phyloP scores from a whole-genome alignment of 306 rosid species.

The Benincasa hispida region DNA sequence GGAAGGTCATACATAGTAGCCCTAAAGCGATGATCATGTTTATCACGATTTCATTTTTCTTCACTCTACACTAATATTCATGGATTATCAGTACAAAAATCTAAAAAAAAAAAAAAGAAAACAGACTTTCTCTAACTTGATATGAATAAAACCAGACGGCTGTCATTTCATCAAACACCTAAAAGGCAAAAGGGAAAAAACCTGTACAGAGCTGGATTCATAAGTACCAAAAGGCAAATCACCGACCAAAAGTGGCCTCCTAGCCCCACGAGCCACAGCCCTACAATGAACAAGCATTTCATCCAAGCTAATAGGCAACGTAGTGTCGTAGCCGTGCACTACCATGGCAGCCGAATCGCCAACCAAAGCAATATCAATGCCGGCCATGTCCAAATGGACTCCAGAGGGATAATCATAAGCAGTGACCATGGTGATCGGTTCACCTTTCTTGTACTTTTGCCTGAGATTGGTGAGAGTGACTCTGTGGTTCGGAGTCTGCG shows the following conservation, averaged over 20 bases:
- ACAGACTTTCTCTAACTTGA: not conserved
- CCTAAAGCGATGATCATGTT: too few species aligned
- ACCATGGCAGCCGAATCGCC: conserved; percentile 96
- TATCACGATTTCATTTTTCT: too few species aligned
- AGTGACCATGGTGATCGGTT: conserved; percentile 81
- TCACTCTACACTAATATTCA: too few species aligned
- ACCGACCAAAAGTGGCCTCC: conserved; percentile 64
- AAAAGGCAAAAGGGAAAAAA: not conserved
- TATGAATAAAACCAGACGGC: not conserved
- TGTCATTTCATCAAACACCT: not conserved
- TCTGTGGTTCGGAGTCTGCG: conserved; percentile 36
- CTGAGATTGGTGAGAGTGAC: conserved; percentile 44
- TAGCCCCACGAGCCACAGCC: conserved; percentile 77
- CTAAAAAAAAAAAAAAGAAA: not conserved
- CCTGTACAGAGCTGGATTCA: conserved; percentile 63
- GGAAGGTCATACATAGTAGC: too few species aligned
- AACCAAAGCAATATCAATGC: conserved; percentile 55
- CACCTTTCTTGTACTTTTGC: conserved; percentile 38
- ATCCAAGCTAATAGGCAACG: conserved; percentile 51
- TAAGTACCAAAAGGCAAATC: conserved; percentile 82
- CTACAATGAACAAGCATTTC: conserved; percentile 83
- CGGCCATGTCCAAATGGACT: conserved; percentile 59
- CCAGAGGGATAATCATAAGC: conserved; percentile 91
- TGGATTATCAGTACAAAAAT: too few species aligned
- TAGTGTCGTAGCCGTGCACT: conserved; percentile 85